A percentile compares a stretch with the other conserved stretches of the same genome.
Evolutionary conservation across 1,139 yeast species (phyloP).

Genomic region (Geotrichum macrosporum): DNA sequence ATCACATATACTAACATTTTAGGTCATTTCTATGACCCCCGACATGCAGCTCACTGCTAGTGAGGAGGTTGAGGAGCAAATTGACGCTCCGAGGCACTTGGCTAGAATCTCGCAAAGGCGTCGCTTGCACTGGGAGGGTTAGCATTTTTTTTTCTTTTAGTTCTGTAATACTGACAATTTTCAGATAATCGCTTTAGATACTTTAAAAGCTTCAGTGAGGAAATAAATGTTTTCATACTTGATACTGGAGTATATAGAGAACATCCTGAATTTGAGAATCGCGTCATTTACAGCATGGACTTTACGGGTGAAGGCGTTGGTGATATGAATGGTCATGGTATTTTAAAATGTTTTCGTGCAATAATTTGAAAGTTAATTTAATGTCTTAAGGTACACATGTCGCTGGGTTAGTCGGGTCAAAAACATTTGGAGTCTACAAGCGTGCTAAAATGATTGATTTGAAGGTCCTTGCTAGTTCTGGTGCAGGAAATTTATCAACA

Average conservation of each 20-base stretch:
- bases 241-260: conserved; percentile 66
- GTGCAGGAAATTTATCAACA: conserved; percentile 59
- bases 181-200: conserved; percentile 31
- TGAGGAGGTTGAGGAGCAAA: conserved; percentile 37
- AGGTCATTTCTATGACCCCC: conserved; percentile 19
- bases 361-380: background rate
- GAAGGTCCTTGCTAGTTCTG: conserved; percentile 63
- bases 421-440: conserved; percentile 76
- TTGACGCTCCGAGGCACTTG: conserved; percentile 64
- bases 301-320: conserved; percentile 61
- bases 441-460: conserved; percentile 59
- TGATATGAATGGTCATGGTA: conserved; percentile 62
- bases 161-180: background rate
- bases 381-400: conserved; percentile 63
- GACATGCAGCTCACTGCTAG: conserved; percentile 19
- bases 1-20: background rate
- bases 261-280: conserved; percentile 63
- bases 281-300: conserved; percentile 57
- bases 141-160: background rate
- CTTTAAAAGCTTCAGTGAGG: conserved; percentile 40
- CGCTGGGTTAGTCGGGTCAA: conserved; percentile 80
- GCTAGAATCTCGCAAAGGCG: conserved; percentile 57
- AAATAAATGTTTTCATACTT: conserved; percentile 68
- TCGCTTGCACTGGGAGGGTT: conserved; percentile 36
- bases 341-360: background rate